Conservation (phyloP, 1,139 yeast species). For the Pneumocystis murina region DNA sequence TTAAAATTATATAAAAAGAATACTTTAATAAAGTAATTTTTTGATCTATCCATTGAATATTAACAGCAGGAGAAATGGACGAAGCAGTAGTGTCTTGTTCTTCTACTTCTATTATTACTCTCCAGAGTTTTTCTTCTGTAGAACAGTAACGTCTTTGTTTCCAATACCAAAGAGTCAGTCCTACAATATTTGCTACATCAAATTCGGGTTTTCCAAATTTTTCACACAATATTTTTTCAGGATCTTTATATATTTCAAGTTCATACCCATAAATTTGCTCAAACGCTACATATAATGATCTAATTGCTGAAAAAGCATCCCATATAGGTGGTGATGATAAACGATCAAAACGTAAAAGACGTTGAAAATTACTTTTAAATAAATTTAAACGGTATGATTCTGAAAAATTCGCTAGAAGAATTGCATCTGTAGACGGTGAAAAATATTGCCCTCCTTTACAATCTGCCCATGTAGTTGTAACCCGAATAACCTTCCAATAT, state of each 20-base stretch:
- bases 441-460: background rate
- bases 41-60: background rate
- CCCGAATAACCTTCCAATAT: background rate
- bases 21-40: background rate
- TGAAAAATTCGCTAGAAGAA: background rate
- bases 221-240: background rate
- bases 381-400: background rate
- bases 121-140: background rate
- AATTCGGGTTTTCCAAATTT: background rate
- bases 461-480: background rate
- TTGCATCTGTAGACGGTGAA: background rate
- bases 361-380: background rate
- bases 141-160: background rate
- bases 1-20: background rate
- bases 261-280: background rate
- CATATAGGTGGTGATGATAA: background rate
- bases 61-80: background rate
- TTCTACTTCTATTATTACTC: background rate
- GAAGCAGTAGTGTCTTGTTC: background rate
- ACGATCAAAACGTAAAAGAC: background rate
- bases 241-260: background rate
- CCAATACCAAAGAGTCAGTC: background rate
- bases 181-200: background rate
- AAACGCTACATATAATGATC: background rate
- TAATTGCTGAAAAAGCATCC: background rate